Conservation (phyloP, 495 filamentous ascomycete species). For the Amphirosellinia nigrospora region DNA sequence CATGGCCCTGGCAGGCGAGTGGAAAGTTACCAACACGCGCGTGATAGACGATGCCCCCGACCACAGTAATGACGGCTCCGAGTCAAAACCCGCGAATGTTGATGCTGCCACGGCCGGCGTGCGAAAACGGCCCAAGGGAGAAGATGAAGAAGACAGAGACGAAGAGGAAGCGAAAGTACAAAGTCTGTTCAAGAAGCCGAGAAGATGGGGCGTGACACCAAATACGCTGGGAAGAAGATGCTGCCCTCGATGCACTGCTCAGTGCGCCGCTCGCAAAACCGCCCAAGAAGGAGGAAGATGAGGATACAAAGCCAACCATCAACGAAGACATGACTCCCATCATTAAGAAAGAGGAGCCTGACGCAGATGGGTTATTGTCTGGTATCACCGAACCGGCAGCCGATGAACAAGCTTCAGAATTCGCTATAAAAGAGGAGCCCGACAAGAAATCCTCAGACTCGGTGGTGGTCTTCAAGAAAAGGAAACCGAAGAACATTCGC, state of each 20-base stretch:
- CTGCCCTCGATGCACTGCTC: conserved; percentile 75
- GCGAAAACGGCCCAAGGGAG: conserved; percentile 68
- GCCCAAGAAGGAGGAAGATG: conserved; percentile 40
- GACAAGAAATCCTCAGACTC: conserved; percentile 31
- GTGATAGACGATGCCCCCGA: conserved; percentile 38
- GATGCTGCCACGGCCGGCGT: conserved; percentile 62
- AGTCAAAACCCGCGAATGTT: conserved; percentile 40
- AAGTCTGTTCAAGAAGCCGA: conserved; percentile 60
- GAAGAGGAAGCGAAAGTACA: conserved; percentile 66
- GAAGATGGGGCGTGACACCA: conserved; percentile 78
- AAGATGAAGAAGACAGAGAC: conserved; percentile 66
- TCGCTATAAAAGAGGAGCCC: conserved; percentile 48
- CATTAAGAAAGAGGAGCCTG: conserved; percentile 46
- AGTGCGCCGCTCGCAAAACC: conserved; percentile 47
- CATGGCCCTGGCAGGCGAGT: conserved; percentile 90
- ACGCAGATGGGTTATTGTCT: conserved; percentile 21
- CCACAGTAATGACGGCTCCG: conserved; percentile 28
- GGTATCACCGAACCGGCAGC: conserved; percentile 33
- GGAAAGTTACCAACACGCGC: conserved; percentile 73
- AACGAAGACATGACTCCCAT: conserved; percentile 42
- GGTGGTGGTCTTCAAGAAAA: conserved; percentile 83
- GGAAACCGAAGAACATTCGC: conserved; percentile 79
- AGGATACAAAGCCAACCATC: conserved; percentile 36
- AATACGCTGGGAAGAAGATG: conserved; percentile 66
- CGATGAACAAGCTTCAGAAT: conserved; percentile 28